These are phyloP conservation scores for Blastomyces silverae DNA, from an alignment of 2,329 filamentous ascomycete species.

Conservation along the genomic window DNA sequence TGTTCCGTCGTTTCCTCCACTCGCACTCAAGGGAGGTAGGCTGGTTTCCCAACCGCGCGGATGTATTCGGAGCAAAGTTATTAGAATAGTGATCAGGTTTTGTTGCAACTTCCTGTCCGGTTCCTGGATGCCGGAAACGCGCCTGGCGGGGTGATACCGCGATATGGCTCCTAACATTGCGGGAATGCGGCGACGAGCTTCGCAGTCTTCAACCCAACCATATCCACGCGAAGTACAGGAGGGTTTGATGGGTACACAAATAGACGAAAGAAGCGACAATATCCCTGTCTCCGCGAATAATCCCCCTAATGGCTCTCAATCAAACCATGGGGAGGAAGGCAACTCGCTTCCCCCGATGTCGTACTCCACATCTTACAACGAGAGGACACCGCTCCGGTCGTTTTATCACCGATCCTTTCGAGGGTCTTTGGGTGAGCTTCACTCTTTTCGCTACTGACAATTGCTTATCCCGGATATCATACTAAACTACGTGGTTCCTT, in stretches of 20 bases:
- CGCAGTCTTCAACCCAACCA: neutral
- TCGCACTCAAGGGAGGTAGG: neutral
- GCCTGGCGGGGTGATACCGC: neutral
- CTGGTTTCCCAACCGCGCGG: neutral
- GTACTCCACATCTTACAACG: conserved; percentile 24
- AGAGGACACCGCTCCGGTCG: conserved; percentile 40
- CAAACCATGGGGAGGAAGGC: neutral
- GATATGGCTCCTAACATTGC: neutral
- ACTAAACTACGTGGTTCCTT: conserved; percentile 29
- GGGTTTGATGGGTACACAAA: neutral
- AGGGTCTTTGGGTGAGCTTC: conserved; percentile 33
- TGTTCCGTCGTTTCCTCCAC: neutral
- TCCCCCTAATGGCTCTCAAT: neutral
- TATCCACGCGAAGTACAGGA: neutral
- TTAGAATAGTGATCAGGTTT: neutral
- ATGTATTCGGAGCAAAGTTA: neutral
- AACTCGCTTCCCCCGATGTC: conserved; percentile 3
- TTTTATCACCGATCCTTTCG: conserved; percentile 44
- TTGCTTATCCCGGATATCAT: neutral
- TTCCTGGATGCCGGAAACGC: neutral
- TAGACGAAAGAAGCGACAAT: neutral
- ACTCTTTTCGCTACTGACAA: neutral
- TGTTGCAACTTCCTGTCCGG: neutral
- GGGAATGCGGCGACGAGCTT: neutral
- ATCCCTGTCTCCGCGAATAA: neutral